These are phyloP conservation scores for Petunia secreta DNA, from an alignment of 257 asterid genomes.

Conservation along the genomic window DNA sequence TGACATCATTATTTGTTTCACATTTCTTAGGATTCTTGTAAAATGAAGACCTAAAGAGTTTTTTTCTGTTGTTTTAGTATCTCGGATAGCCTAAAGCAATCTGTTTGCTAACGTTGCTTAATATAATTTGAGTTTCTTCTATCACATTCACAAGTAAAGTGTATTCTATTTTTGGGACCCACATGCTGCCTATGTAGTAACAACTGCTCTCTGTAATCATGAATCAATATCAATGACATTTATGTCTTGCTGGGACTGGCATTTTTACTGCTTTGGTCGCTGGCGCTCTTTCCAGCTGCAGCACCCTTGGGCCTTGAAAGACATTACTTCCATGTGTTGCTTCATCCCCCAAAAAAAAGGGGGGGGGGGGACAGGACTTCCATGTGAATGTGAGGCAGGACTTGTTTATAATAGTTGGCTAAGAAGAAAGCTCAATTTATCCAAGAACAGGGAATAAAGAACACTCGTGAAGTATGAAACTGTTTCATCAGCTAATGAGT, in stretches of 20 bases:
- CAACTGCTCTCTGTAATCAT: background rate
- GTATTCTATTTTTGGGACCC: background rate
- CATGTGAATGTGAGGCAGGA: slow-evolving; percentile 3
- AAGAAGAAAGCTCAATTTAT: background rate
- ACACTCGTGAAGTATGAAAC: background rate
- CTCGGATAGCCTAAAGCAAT: background rate
- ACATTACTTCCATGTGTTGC: no score
- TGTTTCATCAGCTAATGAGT: background rate
- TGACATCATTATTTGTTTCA: background rate
- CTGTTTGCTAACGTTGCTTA: background rate
- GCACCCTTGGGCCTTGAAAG: no score
- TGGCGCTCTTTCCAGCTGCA: no score
- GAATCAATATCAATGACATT: background rate
- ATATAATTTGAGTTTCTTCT: background rate
- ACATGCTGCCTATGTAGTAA: slow-evolving; percentile 15
- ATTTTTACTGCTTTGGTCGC: no score
- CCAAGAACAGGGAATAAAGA: background rate
- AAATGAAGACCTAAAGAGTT: slow-evolving; percentile 17
- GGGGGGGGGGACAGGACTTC: background rate
- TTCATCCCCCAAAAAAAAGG: no score
- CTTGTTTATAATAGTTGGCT: background rate
- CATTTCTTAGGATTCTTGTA: slow-evolving; percentile 10
- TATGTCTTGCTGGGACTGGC: no score
- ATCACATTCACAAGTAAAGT: background rate
- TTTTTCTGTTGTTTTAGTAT: slow-evolving; percentile 1